These are phyloP conservation scores for Tephrocybe rancida DNA, from an alignment of 768 basidiomycete genomes.

Conservation along the genomic window DNA sequence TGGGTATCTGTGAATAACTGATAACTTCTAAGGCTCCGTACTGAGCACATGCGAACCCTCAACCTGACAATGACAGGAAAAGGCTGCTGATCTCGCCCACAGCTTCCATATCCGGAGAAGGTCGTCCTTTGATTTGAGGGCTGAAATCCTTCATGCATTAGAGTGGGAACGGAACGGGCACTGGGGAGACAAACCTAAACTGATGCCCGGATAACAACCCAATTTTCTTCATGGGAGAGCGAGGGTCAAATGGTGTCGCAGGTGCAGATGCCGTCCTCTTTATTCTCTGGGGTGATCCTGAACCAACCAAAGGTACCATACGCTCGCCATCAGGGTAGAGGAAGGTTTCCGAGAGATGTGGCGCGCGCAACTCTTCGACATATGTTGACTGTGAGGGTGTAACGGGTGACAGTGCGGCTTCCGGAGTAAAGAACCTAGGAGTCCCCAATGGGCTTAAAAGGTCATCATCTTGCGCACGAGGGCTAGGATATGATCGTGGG, in stretches of 20 bases:
- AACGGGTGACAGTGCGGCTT: background rate
- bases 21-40: no score
- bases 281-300: background rate
- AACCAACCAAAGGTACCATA: background rate
- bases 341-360: background rate
- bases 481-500: no score
- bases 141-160: background rate
- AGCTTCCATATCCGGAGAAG: background rate
- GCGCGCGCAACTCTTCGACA: constrained; percentile 13
- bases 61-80: background rate
- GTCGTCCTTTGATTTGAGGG: background rate
- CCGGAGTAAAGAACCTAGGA: constrained; percentile 13
- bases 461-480: no score
- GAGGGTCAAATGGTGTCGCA: constrained; percentile 7
- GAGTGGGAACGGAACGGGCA: background rate
- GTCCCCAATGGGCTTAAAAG: constrained; percentile 18
- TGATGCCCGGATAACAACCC: background rate
- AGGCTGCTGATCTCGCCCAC: background rate
- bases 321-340: background rate
- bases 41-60: no score
- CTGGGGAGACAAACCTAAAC: background rate
- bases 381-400: background rate
- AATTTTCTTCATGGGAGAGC: constrained; percentile 8
- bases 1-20: no score
- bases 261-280: background rate